These are phyloP conservation scores for Wallacemonas sp. DNA, from an alignment of 208 protist genomes.

Conservation along the genomic window DNA sequence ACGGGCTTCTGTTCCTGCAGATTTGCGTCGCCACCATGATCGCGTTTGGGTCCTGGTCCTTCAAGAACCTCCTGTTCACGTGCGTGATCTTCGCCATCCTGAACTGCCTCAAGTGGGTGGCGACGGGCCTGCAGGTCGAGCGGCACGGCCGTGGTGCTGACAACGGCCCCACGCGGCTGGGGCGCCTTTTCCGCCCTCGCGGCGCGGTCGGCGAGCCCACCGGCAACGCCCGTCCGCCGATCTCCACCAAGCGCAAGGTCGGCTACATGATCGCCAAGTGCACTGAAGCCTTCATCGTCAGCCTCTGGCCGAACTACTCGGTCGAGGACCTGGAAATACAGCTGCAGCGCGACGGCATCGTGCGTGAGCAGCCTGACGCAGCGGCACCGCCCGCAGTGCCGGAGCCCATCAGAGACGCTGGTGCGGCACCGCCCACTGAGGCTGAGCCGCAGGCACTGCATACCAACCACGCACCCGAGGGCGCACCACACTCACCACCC, in stretches of 20 bases:
- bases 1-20: constrained; percentile 2
- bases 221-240: background rate
- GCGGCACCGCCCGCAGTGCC: constrained; percentile 1
- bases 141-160: background rate
- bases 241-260: constrained; percentile 24
- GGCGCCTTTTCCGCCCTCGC: background rate
- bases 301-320: constrained; percentile 67
- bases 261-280: constrained; percentile 60
- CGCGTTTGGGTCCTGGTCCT: constrained; percentile 7
- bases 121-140: background rate
- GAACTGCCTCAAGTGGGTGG: background rate
- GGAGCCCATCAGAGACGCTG: background rate
- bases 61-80: background rate
- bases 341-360: constrained; percentile 58
- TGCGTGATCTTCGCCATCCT: constrained; percentile 2
- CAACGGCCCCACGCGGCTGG: constrained; percentile 6
- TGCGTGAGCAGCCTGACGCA: constrained; percentile 13
- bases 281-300: constrained; percentile 60
- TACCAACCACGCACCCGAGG: background rate
- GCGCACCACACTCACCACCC: background rate
- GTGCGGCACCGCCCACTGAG: background rate
- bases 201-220: background rate
- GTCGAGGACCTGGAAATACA: constrained; percentile 60
- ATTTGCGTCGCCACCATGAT: background rate
- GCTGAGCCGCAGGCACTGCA: background rate